Conservation (phyloP, 1,284 basidiomycete genomes). For the Papiliotrema laurentii region DNA sequence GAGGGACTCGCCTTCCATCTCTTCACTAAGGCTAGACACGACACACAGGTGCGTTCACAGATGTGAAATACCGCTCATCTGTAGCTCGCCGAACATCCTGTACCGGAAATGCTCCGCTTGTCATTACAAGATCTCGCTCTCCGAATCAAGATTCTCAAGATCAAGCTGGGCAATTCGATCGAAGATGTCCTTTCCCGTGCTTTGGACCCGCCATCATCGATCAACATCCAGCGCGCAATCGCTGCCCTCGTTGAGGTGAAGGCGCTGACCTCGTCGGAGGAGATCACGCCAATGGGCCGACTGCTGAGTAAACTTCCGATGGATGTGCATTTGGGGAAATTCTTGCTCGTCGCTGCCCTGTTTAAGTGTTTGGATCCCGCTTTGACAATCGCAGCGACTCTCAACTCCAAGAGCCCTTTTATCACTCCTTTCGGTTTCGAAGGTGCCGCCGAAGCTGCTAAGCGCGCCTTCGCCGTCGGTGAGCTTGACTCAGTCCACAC, state of each 20-base stretch:
- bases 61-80: not conserved
- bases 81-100: constrained; percentile 83
- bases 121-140: constrained; percentile 92
- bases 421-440: constrained; percentile 84
- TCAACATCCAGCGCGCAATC: constrained; percentile 90
- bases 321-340: constrained; percentile 93
- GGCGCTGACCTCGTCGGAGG: constrained; percentile 74
- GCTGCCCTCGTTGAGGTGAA: constrained; percentile 82
- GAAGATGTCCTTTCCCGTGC: constrained; percentile 85
- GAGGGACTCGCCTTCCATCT: constrained; percentile 91
- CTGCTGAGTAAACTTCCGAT: constrained; percentile 86
- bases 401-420: constrained; percentile 93
- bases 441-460: constrained; percentile 79
- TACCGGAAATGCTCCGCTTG: constrained; percentile 93
- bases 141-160: constrained; percentile 94
- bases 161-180: constrained; percentile 79
- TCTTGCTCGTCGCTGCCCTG: constrained; percentile 77
- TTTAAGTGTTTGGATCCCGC: constrained; percentile 93
- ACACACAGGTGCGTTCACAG: constrained; percentile 52
- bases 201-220: constrained; percentile 78
- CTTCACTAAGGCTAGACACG: constrained; percentile 84
- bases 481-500: constrained; percentile 30
- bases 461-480: constrained; percentile 73
- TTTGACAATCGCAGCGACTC: constrained; percentile 86
- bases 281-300: constrained; percentile 92